These are phyloP conservation scores for Hemisphaericaspora nanyangensis DNA, from an alignment of 805 yeast species.

Conservation along the genomic window DNA sequence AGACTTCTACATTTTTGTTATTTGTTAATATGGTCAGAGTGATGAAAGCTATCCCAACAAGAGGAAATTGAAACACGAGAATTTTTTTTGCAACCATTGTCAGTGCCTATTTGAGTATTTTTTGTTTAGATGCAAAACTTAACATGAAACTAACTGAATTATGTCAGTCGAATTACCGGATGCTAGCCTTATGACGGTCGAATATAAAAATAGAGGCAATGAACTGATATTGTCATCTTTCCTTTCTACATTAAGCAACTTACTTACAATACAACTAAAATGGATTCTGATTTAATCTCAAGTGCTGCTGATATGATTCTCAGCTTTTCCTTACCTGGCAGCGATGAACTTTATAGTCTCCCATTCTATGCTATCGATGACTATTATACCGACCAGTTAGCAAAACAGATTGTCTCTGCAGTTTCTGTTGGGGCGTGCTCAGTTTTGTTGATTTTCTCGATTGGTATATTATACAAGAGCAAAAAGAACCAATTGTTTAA, in stretches of 20 bases:
- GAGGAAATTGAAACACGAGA: background rate
- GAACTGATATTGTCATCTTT: no score
- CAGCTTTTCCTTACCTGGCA: constrained; percentile 4
- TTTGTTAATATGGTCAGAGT: no score
- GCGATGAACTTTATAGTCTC: background rate
- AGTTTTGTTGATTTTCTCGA: constrained; percentile 3
- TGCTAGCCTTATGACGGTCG: no score
- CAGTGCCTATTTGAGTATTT: constrained; percentile 4
- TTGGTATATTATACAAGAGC: constrained; percentile 4
- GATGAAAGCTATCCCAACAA: no score
- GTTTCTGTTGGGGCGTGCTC: constrained; percentile 11
- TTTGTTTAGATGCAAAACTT: background rate
- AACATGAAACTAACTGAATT: no score
- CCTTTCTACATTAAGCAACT: no score
- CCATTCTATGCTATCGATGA: constrained; percentile 8
- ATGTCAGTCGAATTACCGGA: no score
- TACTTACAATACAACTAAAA: no score
- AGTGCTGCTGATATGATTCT: constrained; percentile 6
- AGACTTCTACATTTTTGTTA: no score
- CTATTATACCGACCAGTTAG: background rate
- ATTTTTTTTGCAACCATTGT: constrained; percentile 8
- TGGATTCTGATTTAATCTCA: background rate
- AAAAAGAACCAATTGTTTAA: constrained; percentile 1
- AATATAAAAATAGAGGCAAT: no score
- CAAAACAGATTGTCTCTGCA: constrained; percentile 6